Evolutionary conservation across 129 eudicot species (phyloP).

Genomic region (Flaveria linearis): DNA sequence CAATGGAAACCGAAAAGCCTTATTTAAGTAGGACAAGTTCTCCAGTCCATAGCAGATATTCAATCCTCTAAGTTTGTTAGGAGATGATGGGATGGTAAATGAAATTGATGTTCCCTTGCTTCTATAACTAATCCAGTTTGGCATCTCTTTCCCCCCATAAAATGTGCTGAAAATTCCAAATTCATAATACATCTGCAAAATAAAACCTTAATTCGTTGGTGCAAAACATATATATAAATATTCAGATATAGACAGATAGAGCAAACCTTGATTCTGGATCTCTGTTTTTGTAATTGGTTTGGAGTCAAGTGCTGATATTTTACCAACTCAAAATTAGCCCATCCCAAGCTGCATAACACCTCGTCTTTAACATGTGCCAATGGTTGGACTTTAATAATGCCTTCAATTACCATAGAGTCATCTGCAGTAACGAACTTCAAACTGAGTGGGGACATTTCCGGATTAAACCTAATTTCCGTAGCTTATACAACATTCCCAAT

Average conservation of each 20-base stretch:
- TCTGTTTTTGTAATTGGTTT: too few relatives aligned
- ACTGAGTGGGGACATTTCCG: background rate
- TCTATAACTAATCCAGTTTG: background rate
- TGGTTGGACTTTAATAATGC: slow-evolving; percentile 13
- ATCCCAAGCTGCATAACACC: slow-evolving; percentile 9
- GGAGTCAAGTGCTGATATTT: background rate
- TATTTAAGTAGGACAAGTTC: background rate
- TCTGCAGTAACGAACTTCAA: background rate
- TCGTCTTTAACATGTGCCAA: slow-evolving; percentile 3
- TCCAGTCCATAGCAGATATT: slow-evolving; percentile 1
- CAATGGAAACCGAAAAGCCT: background rate
- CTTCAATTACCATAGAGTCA: slow-evolving; percentile 5
- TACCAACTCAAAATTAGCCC: slow-evolving; percentile 1
- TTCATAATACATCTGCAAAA: too few relatives aligned
- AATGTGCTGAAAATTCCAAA: slow-evolving; percentile 27
- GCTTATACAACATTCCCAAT: too few relatives aligned
- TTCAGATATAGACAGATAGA: background rate
- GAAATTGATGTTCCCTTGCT: background rate
- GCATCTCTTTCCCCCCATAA: slow-evolving; percentile 8
- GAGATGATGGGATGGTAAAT: slow-evolving; percentile 23
- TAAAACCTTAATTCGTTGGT: too few relatives aligned
- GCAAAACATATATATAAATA: background rate
- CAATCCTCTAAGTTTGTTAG: slow-evolving; percentile 11
- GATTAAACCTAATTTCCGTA: background rate
- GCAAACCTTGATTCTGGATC: background rate